Evolutionary conservation across 306 rosid genomes (phyloP).

Genomic region (Castanea mollissima): DNA sequence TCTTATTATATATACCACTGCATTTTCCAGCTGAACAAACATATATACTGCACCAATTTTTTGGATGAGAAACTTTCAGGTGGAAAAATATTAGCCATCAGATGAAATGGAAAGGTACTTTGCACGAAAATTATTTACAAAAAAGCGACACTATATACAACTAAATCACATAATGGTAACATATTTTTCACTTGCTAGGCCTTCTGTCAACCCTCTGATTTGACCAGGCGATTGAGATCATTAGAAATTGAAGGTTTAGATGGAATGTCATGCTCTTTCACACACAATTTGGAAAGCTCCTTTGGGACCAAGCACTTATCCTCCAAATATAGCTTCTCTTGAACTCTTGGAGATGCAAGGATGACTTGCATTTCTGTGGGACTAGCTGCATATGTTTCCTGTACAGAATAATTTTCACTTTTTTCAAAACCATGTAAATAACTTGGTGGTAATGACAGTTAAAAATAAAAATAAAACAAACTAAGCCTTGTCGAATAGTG

Average conservation of each 20-base stretch:
- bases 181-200: neutral
- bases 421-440: too few relatives aligned
- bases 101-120: neutral
- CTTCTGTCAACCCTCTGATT: slow-evolving; percentile 10
- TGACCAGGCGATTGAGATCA: slow-evolving; percentile 29
- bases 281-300: slow-evolving; percentile 36
- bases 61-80: neutral
- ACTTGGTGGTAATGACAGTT: too few relatives aligned
- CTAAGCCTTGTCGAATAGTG: too few relatives aligned
- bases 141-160: neutral
- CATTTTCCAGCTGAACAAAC: neutral
- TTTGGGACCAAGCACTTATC: slow-evolving; percentile 63
- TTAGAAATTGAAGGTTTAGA: slow-evolving; percentile 39
- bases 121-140: neutral
- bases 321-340: slow-evolving; percentile 68
- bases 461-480: too few relatives aligned
- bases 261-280: slow-evolving; percentile 24
- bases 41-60: neutral
- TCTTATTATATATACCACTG: too few relatives aligned
- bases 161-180: neutral
- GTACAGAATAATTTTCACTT: neutral
- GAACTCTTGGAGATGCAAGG: slow-evolving; percentile 46
- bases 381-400: slow-evolving; percentile 17
- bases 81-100: neutral
- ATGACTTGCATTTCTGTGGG: slow-evolving; percentile 30